Conservation (phyloP, 1,284 basidiomycete genomes). For the Apiotrichum sp. region DNA sequence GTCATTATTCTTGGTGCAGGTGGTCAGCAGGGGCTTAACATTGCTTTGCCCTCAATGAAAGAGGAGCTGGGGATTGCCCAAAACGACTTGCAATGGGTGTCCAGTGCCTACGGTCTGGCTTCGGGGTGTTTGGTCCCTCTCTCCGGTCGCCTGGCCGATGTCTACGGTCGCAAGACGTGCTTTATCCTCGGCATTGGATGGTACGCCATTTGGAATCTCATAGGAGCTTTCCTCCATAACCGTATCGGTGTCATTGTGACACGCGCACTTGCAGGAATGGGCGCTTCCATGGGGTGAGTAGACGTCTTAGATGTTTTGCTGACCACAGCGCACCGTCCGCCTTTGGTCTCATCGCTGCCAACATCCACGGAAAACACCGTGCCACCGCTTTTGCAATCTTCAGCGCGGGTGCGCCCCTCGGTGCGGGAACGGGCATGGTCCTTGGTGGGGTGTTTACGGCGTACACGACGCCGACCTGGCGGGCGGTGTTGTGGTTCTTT, state of each 20-base stretch:
- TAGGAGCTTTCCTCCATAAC: slow-evolving; percentile 32
- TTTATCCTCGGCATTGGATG: slow-evolving; percentile 37
- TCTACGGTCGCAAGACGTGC: slow-evolving; percentile 32
- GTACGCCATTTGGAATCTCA: slow-evolving; percentile 34
- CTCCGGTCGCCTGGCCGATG: slow-evolving; percentile 39
- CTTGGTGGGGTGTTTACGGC: slow-evolving; percentile 15
- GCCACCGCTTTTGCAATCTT: slow-evolving; percentile 17
- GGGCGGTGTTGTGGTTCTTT: slow-evolving; percentile 15
- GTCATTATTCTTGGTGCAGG: not conserved
- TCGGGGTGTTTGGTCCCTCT: slow-evolving; percentile 42
- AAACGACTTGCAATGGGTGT: slow-evolving; percentile 37
- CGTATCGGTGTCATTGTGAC: slow-evolving; percentile 31
- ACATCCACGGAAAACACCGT: slow-evolving; percentile 22
- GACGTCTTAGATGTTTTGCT: not conserved
- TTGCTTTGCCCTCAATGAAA: slow-evolving; percentile 41
- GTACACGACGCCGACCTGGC: slow-evolving; percentile 13
- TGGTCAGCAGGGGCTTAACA: slow-evolving; percentile 26
- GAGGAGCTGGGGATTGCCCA: slow-evolving; percentile 23
- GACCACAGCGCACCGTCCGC: slow-evolving; percentile 8
- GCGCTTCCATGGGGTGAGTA: slow-evolving; percentile 30
- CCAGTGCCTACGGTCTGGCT: slow-evolving; percentile 37
- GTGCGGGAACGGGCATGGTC: slow-evolving; percentile 12
- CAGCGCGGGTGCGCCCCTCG: slow-evolving; percentile 14
- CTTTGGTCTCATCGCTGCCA: slow-evolving; percentile 18
- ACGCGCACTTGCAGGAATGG: slow-evolving; percentile 31